Evolutionary conservation across 495 filamentous ascomycete genomes (phyloP), one percentile per base, ranked within the genome.

Genomic region (Chaetomidium leptoderma): DNA sequence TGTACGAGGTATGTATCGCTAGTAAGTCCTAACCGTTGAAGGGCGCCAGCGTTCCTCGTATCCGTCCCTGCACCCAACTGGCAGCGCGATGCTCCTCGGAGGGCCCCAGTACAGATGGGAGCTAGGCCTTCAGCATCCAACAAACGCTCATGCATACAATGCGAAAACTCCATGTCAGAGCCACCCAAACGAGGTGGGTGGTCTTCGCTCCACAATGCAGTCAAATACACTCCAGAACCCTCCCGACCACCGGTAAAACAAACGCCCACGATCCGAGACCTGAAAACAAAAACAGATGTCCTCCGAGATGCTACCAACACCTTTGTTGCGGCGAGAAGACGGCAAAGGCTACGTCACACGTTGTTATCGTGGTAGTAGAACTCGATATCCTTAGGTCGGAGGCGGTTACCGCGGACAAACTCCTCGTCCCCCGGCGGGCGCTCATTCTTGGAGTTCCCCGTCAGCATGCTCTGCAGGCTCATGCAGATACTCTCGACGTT

Each of bases 381-480:
- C 50, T 87, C 83, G 61, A 96, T 91, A 70, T 96, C 90, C 64
- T 85, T 76, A 47, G 91, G 91, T 36, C 91, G 75, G 49, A 83
- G 78, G 21, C 83, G 82, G 65, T 96, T 95, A 46, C 79, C 80
- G 39, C 82, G 78, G 16, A 95, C 89, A 66, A 96, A 96, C 6
- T 92, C 85, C 59, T 85, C 86, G 71, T 96, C 89, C 10, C 91
- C 91, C 0, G 86, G 86, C 6, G 91, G 91, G 16, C 91, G 78
- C 69, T 91, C 92, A 61, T 93, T 88, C 73, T 89, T 93, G 23
- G 79, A 87, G 69, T 98, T 98, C 7, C 91, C 88, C 0, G 93
- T 96, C 65, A 98, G 71, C 93, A 98, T 98, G 74, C 90, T 96
- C 74, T 98, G 93, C 44, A 98, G 83, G 70, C 91, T 96, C 84